A percentile compares a stretch with the other conserved stretches of the same genome.
Evolutionary conservation across 2,329 filamentous ascomycete genomes (phyloP).

Genomic region (Penicillium sp.): DNA sequence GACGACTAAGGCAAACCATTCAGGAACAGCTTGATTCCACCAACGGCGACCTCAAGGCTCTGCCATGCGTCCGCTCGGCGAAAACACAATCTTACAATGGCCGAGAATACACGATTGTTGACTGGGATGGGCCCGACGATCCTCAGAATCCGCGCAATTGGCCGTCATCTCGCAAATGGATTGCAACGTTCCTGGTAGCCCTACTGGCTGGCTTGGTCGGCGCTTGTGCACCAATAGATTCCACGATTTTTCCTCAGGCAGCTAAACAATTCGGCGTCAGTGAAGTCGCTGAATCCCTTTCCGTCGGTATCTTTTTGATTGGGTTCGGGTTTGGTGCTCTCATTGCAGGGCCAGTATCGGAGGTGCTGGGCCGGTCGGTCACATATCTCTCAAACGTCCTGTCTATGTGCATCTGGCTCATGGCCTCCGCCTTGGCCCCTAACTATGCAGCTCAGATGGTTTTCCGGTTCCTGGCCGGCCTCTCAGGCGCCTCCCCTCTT

Average conservation of each 20-base stretch:
- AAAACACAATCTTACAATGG: no score
- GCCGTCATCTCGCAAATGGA: not conserved
- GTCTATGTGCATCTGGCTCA: not conserved
- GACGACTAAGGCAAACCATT: no score
- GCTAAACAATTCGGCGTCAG: conserved; percentile 33
- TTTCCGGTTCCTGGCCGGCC: conserved; percentile 5
- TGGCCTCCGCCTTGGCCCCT: not conserved
- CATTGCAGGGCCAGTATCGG: not conserved
- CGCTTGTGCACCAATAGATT: not conserved
- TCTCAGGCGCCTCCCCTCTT: conserved; percentile 40
- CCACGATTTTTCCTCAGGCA: not conserved
- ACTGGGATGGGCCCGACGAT: not conserved
- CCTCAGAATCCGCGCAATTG: not conserved
- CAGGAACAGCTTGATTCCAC: no score
- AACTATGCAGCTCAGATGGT: not conserved
- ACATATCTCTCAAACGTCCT: not conserved
- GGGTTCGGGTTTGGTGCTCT: not conserved
- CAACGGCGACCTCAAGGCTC: no score
- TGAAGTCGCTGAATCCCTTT: conserved; percentile 45
- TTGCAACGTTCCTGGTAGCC: not conserved
- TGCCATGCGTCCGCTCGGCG: no score
- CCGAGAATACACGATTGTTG: not conserved
- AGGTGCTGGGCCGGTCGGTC: not conserved
- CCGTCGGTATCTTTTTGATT: conserved; percentile 29
- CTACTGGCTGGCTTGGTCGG: not conserved